A percentile compares a stretch with the other conserved stretches of the same genome.
phyloP scores from a whole-genome alignment of 495 filamentous ascomycete species.

The Pyrenopolyporus hunteri region DNA sequence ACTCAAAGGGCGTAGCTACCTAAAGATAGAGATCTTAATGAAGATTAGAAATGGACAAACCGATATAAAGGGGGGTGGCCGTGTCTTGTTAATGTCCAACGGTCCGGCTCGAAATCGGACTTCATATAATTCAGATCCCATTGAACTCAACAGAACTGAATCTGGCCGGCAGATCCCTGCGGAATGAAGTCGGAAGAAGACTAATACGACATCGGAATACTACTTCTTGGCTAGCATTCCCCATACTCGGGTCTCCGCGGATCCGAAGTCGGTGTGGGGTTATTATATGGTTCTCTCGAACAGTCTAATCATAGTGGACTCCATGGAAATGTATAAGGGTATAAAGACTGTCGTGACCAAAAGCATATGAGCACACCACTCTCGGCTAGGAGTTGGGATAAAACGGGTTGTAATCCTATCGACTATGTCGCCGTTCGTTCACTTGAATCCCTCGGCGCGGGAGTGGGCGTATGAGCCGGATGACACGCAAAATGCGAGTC shows the following conservation, averaged over 20 bases:
- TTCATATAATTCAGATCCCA: too few relatives aligned
- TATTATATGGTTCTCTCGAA: neutral
- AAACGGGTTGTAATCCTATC: neutral
- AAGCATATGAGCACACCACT: too few relatives aligned
- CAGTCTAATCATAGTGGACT: neutral
- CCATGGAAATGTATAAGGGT: neutral
- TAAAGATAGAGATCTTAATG: too few relatives aligned
- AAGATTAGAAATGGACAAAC: too few relatives aligned
- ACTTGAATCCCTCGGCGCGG: slow-evolving; percentile 29
- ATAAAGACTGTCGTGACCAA: too few relatives aligned
- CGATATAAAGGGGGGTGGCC: too few relatives aligned
- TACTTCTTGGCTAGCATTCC: neutral
- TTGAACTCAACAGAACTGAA: too few relatives aligned
- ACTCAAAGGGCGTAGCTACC: too few relatives aligned
- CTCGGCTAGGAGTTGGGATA: too few relatives aligned
- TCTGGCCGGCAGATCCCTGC: neutral
- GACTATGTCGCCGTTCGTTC: slow-evolving; percentile 33
- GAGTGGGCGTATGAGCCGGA: slow-evolving; percentile 25
- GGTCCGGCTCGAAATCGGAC: too few relatives aligned
- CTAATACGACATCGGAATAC: neutral
- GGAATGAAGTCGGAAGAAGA: neutral
- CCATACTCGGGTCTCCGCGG: neutral
- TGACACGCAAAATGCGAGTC: slow-evolving; percentile 4
- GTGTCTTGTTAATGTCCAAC: too few relatives aligned
- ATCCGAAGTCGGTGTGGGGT: slow-evolving; percentile 14